Conservation (phyloP, 164 flowering plant species). For the Protea cynaroides region DNA sequence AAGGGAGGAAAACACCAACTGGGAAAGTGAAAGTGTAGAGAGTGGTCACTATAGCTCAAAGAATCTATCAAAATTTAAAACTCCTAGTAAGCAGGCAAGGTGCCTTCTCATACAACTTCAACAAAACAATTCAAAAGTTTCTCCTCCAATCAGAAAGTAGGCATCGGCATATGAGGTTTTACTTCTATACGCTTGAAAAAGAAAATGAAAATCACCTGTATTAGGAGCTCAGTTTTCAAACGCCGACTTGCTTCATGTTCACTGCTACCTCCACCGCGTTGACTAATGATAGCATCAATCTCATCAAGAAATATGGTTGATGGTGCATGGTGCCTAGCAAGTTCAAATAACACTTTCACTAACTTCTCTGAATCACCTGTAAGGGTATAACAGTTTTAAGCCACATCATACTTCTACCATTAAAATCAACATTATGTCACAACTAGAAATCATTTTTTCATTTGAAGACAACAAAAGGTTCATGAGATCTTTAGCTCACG, state of each 20-base stretch:
- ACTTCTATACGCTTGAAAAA: neutral
- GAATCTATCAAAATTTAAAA: too few species aligned
- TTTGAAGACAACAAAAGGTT: too few species aligned
- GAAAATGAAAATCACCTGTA: conserved; percentile 63
- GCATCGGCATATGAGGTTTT: neutral
- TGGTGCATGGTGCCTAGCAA: conserved; percentile 99
- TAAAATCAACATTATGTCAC: too few species aligned
- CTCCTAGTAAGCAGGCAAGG: neutral
- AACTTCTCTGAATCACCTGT: conserved; percentile 98
- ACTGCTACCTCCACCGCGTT: conserved; percentile 96
- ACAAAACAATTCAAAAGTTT: too few species aligned
- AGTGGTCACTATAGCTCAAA: too few species aligned
- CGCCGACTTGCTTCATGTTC: conserved; percentile 99
- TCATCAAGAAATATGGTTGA: conserved; percentile 98
- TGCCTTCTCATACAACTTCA: neutral
- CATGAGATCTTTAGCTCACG: too few species aligned
- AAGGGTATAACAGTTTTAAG: conserved; percentile 8
- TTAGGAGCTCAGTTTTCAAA: conserved; percentile 90
- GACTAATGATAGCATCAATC: conserved; percentile 97
- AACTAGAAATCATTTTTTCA: too few species aligned
- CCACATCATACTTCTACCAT: neutral
- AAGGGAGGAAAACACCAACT: too few species aligned
- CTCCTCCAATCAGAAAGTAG: neutral
- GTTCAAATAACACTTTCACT: conserved; percentile 91
- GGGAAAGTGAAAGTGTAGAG: too few species aligned